A percentile compares a stretch with the other conserved stretches of the same genome.
These are phyloP conservation scores for Xylaria sp. DNA, from an alignment of 2,329 filamentous ascomycete species.

Conservation along the genomic window DNA sequence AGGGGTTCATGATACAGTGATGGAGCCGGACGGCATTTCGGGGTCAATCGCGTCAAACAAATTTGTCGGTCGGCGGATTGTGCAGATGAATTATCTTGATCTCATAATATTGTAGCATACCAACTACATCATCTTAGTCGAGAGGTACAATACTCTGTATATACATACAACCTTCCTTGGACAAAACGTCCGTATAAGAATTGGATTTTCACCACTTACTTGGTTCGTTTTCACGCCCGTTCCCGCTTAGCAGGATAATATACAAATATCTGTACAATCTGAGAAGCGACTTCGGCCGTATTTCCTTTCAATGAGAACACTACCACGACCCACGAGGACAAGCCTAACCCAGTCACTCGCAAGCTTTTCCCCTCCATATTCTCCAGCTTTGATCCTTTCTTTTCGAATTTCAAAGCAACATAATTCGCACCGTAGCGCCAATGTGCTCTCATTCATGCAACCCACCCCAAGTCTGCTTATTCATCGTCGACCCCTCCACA, in stretches of 20 bases:
- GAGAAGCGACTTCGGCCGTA: not conserved
- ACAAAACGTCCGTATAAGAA: not conserved
- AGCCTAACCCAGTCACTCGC: no score
- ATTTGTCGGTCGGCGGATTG: not conserved
- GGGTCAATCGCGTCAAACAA: not conserved
- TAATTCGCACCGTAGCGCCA: not conserved
- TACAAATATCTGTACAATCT: constrained; percentile 15
- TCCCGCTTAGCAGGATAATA: not conserved
- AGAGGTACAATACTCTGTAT: not conserved
- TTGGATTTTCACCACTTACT: not conserved
- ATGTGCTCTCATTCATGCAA: constrained; percentile 19
- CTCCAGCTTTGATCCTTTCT: not conserved
- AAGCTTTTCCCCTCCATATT: not conserved
- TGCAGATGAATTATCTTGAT: not conserved
- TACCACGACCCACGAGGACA: not conserved
- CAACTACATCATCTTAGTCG: not conserved
- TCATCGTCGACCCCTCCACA: constrained; percentile 38
- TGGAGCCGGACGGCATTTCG: constrained; percentile 19
- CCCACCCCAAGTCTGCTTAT: constrained; percentile 33
- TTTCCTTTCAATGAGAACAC: not conserved
- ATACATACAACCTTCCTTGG: no score
- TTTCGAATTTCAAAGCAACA: not conserved
- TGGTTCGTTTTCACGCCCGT: not conserved
- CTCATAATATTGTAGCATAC: not conserved
- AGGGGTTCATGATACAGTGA: constrained; percentile 6